Conservation (phyloP, 257 asterid species). For the Ligustrum vulgare region DNA sequence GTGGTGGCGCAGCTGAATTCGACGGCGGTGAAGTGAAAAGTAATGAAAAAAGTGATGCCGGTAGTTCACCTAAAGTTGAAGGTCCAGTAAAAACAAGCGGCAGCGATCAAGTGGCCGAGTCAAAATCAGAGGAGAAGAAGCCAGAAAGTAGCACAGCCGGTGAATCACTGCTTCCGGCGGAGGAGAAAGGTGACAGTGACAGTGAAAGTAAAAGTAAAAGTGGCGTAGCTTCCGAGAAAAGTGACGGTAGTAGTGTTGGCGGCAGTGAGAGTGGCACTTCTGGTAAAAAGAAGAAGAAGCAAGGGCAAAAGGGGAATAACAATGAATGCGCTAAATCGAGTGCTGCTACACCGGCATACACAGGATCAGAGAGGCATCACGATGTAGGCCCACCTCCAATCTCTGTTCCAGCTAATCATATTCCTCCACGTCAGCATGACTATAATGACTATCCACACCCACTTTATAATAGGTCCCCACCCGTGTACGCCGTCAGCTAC, state of each 20-base stretch:
- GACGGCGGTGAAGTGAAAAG: slow-evolving; percentile 17
- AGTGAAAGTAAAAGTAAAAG: slow-evolving; percentile 19
- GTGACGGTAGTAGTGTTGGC: slow-evolving; percentile 21
- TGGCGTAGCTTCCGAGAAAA: background rate
- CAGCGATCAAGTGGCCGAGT: slow-evolving; percentile 20
- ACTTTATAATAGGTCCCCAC: slow-evolving; percentile 27
- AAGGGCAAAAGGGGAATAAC: slow-evolving; percentile 48
- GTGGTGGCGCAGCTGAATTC: slow-evolving; percentile 10
- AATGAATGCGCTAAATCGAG: slow-evolving; percentile 20
- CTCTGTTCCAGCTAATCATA: slow-evolving; percentile 23
- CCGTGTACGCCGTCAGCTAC: slow-evolving; percentile 59
- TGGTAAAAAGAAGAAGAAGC: slow-evolving; percentile 58
- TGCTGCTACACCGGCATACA: slow-evolving; percentile 26
- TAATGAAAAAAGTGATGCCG: background rate
- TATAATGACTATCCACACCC: slow-evolving; percentile 31
- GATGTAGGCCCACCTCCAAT: slow-evolving; percentile 27
- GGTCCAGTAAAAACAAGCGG: slow-evolving; percentile 6
- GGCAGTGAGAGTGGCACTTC: slow-evolving; percentile 26
- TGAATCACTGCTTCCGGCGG: slow-evolving; percentile 23
- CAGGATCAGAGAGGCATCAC: slow-evolving; percentile 27
- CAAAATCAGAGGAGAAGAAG: slow-evolving; percentile 36
- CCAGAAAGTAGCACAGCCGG: slow-evolving; percentile 30
- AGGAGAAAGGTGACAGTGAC: slow-evolving; percentile 27
- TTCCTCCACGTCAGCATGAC: slow-evolving; percentile 39
- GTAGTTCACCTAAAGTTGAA: background rate